phyloP scores from a whole-genome alignment of 2,329 filamentous ascomycete genomes.

The Hypoxylon sp. region DNA sequence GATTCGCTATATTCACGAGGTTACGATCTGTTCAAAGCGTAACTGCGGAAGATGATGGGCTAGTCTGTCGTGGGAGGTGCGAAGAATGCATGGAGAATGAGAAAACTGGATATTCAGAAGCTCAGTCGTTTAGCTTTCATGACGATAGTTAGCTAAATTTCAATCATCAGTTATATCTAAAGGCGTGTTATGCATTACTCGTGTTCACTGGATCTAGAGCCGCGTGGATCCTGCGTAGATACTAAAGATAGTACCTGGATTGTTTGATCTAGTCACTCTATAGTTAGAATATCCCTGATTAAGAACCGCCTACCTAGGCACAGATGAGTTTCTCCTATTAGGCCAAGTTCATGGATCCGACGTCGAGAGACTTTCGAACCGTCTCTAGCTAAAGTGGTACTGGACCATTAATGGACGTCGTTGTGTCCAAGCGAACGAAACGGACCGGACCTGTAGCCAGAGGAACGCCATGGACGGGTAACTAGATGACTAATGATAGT shows the following conservation, averaged over 20 bases:
- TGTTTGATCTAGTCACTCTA: not conserved
- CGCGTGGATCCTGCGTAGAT: not conserved
- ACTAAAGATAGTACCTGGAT: not conserved
- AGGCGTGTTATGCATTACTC: not conserved
- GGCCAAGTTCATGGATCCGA: not conserved
- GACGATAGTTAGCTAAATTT: not conserved
- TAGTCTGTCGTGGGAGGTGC: not conserved
- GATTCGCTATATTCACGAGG: constrained; percentile 54
- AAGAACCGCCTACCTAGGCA: not conserved
- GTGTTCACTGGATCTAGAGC: not conserved
- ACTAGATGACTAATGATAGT: not conserved
- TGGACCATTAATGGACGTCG: not conserved
- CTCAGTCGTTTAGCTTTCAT: constrained; percentile 7
- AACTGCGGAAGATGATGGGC: constrained; percentile 46
- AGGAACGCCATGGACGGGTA: not conserved
- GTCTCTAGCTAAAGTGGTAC: constrained; percentile 9
- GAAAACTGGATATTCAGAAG: not conserved
- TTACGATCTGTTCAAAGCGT: constrained; percentile 47
- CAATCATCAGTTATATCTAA: not conserved
- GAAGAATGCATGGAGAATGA: not conserved
- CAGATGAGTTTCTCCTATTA: constrained; percentile 5
- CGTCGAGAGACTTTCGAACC: constrained; percentile 13
- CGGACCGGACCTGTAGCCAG: not conserved
- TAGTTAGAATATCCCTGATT: not conserved
- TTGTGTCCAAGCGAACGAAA: not conserved